A percentile compares a stretch with the other conserved stretches of the same genome.
phyloP scores from a whole-genome alignment of 768 basidiomycete species.

The Boletus patriciae region DNA sequence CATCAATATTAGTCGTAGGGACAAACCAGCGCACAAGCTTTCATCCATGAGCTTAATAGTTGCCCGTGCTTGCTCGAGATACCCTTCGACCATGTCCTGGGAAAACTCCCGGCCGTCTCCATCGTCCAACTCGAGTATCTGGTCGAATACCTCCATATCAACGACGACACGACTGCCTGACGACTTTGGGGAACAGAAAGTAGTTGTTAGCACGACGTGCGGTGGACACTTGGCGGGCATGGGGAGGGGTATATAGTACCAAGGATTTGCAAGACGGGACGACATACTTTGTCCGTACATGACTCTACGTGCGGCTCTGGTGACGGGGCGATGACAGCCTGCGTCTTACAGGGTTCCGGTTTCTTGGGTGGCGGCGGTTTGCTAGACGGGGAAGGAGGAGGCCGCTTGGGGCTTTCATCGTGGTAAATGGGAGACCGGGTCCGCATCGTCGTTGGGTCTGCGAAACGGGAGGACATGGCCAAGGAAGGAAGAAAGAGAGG shows the following conservation, averaged over 20 bases:
- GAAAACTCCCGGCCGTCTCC: constrained; percentile 78
- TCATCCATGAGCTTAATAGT: constrained; percentile 81
- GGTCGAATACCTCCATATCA: constrained; percentile 77
- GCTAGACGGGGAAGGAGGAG: constrained; percentile 35
- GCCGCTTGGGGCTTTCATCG: constrained; percentile 31
- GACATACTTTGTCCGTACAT: constrained; percentile 32
- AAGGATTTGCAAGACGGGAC: background rate
- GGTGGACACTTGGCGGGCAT: background rate
- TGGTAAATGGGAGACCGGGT: constrained; percentile 31
- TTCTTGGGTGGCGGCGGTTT: constrained; percentile 34
- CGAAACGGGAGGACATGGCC: constrained; percentile 31
- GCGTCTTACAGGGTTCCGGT: constrained; percentile 20
- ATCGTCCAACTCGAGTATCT: constrained; percentile 92
- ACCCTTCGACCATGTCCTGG: constrained; percentile 72
- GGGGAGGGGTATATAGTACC: background rate
- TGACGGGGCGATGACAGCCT: background rate
- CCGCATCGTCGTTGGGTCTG: constrained; percentile 29
- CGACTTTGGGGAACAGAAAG: constrained; percentile 5
- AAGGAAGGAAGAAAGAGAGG: constrained; percentile 5
- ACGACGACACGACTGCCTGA: constrained; percentile 44
- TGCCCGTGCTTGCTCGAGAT: constrained; percentile 72
- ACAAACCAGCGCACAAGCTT: constrained; percentile 61
- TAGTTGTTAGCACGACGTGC: constrained; percentile 9
- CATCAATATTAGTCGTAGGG: constrained; percentile 11
- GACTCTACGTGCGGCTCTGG: constrained; percentile 20